These are phyloP conservation scores for Chytriomyces sp. DNA, from an alignment of 192 early-diverging fungal genomes.

Conservation along the genomic window DNA sequence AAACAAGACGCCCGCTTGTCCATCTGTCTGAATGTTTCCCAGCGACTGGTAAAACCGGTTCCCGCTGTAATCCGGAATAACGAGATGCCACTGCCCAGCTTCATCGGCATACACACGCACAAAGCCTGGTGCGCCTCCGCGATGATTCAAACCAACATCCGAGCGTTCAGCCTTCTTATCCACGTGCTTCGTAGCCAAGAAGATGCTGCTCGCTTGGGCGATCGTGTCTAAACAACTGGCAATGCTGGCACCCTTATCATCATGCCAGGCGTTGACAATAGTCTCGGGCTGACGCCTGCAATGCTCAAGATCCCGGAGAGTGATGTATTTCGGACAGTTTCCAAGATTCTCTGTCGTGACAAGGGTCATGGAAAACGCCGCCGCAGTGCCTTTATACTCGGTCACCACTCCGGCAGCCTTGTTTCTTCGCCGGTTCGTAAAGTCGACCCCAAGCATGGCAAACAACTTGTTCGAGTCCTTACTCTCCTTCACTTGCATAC, in stretches of 20 bases:
- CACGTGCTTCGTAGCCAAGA: slow-evolving; percentile 2
- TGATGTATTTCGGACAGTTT: slow-evolving; percentile 41
- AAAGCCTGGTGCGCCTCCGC: slow-evolving; percentile 37
- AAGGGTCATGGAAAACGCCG: neutral
- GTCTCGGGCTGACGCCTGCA: neutral
- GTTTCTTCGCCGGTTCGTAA: slow-evolving; percentile 35
- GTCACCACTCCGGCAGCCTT: slow-evolving; percentile 31
- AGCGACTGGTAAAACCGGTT: slow-evolving; percentile 41
- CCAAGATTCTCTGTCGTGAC: slow-evolving; percentile 28
- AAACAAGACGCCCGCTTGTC: slow-evolving; percentile 28
- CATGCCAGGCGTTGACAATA: neutral
- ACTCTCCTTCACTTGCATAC: neutral
- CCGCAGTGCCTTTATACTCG: neutral
- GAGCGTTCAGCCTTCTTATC: neutral
- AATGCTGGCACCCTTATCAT: neutral
- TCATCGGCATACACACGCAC: slow-evolving; percentile 15
- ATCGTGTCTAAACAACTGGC: neutral
- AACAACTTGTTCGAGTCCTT: neutral
- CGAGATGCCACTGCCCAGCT: neutral
- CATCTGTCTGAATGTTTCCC: slow-evolving; percentile 34
- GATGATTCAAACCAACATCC: slow-evolving; percentile 36
- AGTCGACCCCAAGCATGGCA: slow-evolving; percentile 35
- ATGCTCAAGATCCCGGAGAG: neutral
- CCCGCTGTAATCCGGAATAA: slow-evolving; percentile 39
- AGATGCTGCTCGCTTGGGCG: slow-evolving; percentile 4